Base-by-base conservation (phyloP, 139 green algal species). In the Nannochloris sp. region DNA sequence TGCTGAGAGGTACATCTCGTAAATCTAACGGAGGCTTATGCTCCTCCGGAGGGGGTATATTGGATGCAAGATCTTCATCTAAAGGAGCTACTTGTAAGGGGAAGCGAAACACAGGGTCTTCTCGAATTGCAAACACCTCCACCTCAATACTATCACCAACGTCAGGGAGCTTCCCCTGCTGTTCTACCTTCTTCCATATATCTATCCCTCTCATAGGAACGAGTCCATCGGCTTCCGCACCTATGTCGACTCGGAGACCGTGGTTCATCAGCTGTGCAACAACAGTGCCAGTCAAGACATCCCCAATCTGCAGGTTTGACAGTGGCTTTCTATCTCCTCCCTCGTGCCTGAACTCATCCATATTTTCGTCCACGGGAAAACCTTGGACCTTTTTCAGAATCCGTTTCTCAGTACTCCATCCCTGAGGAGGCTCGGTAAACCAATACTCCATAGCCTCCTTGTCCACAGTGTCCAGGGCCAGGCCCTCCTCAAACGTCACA, bases 371-470 rank as follows among this genome's bases (percentile, higher is more conserved):
- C 8, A 44, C 21, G 6, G 48, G 43, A 34, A 44, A 23, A 18
- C 50, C 23, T 18, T 44, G 23, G 19, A 25, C 15, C 43, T 67
- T 71, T 21, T 64, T 64, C 51, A 73, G 48, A 19, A 49, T 46
- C 31, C n/a, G 21, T 50, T 65, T 62, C 40, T 73, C 69, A 3
- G 18, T 58, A 10, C 57, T 29, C 72, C 72, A 78, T 10, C 67
- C 72, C 8, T 37, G 59, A 66, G 57, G 24, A 40, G 72, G 72
- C 48, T 79, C 72, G 3, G 57, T 70, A 56, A 79, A 79, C 72
- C 72, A 79, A 40, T 69, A 79, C 8, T 69, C 10, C n/a, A 56
- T 49, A 6, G 70, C 72, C 27, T 70, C 69, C 1, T 44, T 37
- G 40, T 73, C 70, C 9, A 79, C 27, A 7, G 69, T 57, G 1